These are phyloP conservation scores for Backusella macrospora DNA, from an alignment of 192 early-diverging fungal genomes.

Conservation along the genomic window DNA sequence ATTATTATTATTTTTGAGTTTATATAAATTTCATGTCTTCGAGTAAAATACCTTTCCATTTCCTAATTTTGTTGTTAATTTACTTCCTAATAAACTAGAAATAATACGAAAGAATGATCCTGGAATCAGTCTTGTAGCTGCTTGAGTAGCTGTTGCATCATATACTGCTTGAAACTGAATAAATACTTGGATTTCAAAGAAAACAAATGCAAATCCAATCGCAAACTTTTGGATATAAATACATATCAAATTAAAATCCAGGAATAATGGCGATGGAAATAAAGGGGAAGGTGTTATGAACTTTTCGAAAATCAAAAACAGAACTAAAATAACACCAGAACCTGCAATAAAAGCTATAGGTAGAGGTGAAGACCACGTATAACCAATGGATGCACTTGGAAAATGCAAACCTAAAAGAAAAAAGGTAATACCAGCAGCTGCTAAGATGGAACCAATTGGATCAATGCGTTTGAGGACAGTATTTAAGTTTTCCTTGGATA, in stretches of 20 bases:
- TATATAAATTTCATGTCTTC: background rate
- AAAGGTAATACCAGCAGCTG: background rate
- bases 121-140: background rate
- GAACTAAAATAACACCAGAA: background rate
- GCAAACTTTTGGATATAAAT: background rate
- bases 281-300: background rate
- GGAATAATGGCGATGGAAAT: background rate
- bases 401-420: background rate
- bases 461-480: no score
- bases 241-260: background rate
- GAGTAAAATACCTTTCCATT: background rate
- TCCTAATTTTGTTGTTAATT: background rate
- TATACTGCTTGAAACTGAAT: constrained; percentile 7
- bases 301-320: background rate
- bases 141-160: no score
- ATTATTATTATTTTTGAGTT: no score
- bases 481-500: no score
- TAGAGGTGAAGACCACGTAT: background rate
- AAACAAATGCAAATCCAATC: background rate
- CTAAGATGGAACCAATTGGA: no score
- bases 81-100: background rate
- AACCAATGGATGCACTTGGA: background rate
- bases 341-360: background rate
- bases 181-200: background rate
- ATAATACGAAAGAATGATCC: background rate